Conservation (phyloP, 2,329 filamentous ascomycete species). For the Penicillium sp. region DNA sequence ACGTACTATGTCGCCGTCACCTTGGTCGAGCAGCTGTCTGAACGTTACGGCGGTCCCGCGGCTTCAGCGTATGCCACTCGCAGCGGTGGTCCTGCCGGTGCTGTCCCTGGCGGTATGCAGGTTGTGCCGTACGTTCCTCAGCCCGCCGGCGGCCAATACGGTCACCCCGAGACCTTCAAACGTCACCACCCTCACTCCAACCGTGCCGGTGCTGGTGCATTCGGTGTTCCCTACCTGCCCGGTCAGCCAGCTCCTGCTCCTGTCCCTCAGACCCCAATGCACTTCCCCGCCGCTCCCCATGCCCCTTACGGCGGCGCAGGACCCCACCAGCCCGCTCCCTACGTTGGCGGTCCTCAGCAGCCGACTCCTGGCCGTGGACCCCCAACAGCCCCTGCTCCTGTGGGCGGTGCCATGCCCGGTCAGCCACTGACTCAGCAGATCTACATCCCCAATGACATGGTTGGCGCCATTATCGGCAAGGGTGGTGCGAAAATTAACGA, state of each 20-base stretch:
- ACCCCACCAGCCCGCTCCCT: slow-evolving; percentile 72
- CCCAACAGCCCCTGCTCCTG: slow-evolving; percentile 63
- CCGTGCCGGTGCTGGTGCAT: slow-evolving; percentile 71
- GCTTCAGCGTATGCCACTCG: slow-evolving; percentile 97
- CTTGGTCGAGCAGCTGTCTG: slow-evolving; percentile 94
- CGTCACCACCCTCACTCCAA: slow-evolving; percentile 72
- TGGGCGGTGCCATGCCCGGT: slow-evolving; percentile 71
- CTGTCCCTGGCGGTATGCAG: slow-evolving; percentile 96
- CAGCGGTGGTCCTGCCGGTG: slow-evolving; percentile 87
- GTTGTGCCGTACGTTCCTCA: slow-evolving; percentile 98
- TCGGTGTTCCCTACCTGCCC: slow-evolving; percentile 70
- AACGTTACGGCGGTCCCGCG: slow-evolving; percentile 91
- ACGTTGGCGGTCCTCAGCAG: slow-evolving; percentile 61
- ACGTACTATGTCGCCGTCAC: slow-evolving; percentile 98
- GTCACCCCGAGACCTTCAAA: slow-evolving; percentile 79
- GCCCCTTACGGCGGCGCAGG: slow-evolving; percentile 74
- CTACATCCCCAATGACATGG: slow-evolving; percentile 99
- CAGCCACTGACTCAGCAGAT: slow-evolving; percentile 95
- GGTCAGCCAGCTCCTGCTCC: slow-evolving; percentile 57
- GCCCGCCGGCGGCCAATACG: slow-evolving; percentile 87
- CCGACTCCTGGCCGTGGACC: slow-evolving; percentile 61
- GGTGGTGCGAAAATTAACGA: slow-evolving; percentile 99
- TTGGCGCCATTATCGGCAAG: slow-evolving; percentile 98
- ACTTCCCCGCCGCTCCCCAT: slow-evolving; percentile 74
- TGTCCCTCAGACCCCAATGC: slow-evolving; percentile 65